Base-by-base conservation (phyloP, 2,329 filamentous ascomycete genomes). In the Aspergillus tubingensis region DNA sequence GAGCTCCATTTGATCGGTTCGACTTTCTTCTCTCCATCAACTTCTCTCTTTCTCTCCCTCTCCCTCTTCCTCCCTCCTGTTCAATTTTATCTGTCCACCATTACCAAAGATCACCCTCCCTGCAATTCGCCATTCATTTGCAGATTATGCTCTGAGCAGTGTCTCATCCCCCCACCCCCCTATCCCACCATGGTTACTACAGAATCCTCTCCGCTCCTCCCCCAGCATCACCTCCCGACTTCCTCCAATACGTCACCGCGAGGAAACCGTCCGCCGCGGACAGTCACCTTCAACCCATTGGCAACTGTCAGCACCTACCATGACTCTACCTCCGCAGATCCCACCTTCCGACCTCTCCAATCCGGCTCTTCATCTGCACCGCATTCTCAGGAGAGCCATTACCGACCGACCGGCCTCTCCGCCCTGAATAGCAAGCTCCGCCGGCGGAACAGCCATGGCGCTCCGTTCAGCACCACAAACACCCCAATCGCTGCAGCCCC, bases 341-440 rank as follows among this genome's bases (percentile, higher is more conserved):
- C 76, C 49, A 70, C 75, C 59, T 73, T 80, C 65, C 75, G 76
- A 62, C 76, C 77, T 56, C 62, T 81, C 67, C 74, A 78, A 49
- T 69, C 74, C 19, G 70, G 73, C 30, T 75, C 78, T 38, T 72
- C 76, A 11, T 74, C 76, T 10, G 66, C 76, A 49, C 70, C 74
- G 38, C 72, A 71, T 67, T 61, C 67, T 13, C 69, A 68, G 38
- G 63, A 62, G 44, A 62, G 63, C 21, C 67, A 70, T 39, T 66
- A 63, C 21, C 77, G 77, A 13, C 82, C 83, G 57, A 86, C 87
- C 3, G 88, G 91, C 77, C 85, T 96, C 23, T 88, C 92, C 5
- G 86, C 90, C 3, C 80, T 97, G 67, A 96, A 97, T 78, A 94
- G 83, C 83, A 96, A 93, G 78, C 83, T 97, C 50, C 88, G 91